These are phyloP conservation scores for Chlorella sp. DNA, from an alignment of 139 green algal species.

Conservation along the genomic window DNA sequence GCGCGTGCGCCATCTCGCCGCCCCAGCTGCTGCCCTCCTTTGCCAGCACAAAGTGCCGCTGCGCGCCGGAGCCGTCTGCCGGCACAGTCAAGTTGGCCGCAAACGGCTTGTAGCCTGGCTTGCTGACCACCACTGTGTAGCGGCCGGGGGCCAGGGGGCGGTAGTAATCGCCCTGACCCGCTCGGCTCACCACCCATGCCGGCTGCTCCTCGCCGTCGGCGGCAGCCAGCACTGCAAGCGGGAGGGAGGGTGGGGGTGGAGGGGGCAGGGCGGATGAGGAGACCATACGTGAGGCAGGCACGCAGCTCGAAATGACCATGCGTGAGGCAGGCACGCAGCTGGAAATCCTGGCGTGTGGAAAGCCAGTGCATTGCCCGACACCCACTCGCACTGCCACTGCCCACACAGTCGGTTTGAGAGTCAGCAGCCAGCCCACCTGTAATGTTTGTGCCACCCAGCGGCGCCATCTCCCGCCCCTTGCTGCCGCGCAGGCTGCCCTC, in stretches of 20 bases:
- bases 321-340: too few relatives aligned
- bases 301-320: too few relatives aligned
- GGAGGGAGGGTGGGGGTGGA: not conserved
- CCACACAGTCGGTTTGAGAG: not conserved
- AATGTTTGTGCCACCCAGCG: constrained; percentile 31
- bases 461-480: constrained; percentile 36
- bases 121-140: constrained; percentile 59
- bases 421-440: not conserved
- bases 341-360: not conserved
- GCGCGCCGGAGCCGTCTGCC: constrained; percentile 36
- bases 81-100: constrained; percentile 33
- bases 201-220: too few relatives aligned
- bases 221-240: constrained; percentile 34
- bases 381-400: not conserved
- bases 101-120: constrained; percentile 39
- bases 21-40: not conserved
- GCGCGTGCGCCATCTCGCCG: not conserved
- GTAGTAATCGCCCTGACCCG: constrained; percentile 58
- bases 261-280: not conserved
- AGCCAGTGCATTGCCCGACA: not conserved
- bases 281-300: not conserved
- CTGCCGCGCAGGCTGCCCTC: constrained; percentile 18
- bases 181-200: constrained; percentile 12
- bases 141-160: constrained; percentile 70
- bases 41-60: constrained; percentile 44